Base-by-base conservation (phyloP, 2,329 filamentous ascomycete genomes). In the Chaetothyriales sp. region DNA sequence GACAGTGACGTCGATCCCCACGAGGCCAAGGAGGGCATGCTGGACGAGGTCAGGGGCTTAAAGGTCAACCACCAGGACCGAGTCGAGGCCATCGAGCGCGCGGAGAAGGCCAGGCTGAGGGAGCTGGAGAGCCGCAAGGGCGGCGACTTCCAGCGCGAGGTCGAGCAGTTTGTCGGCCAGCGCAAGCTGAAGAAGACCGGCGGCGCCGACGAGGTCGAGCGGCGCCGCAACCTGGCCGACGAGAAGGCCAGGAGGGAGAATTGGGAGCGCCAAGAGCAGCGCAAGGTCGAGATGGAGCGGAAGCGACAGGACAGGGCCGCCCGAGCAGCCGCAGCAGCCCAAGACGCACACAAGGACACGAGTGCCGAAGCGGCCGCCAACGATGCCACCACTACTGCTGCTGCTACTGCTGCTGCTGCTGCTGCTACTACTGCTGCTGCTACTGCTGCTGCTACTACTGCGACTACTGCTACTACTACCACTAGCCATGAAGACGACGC, bases 121-220 rank as follows among this genome's bases (percentile, higher is more conserved):
- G 92, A 98, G 65, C 77, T 98, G 1, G 85, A 87, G 65, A 83
- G 74, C 56, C 79, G 92, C 2, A 76, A 75, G 18, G 77, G 77
- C 22, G 86, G 83, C 37, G 86, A 87, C 28, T 83, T 98, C 63
- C 87, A 86, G 66, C 86, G 86, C 61, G 92, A 98, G 67, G 77
- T 98, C 7, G 79, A 81, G 15, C 77, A 70, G 29, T 98, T 97
- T 64, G 90, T 97, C 1, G 78, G 86, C 58, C 87, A 95, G 63
- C 88, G 88, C 53, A 92, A 86, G 68, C 73, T 98, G 59, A 97
- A 95, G 77, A 97, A 97, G 76, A 89, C 85, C 13, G 92, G 92
- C 43, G 92, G 92, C 0, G 83, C 95, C 48, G 92, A 97, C 66
- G 92, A 98, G 70, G 84, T 89, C 0, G 92, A 98, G 70, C 78